Evolutionary conservation across 495 filamentous ascomycete species (phyloP).

Genomic region (Schizothecium vesticola): DNA sequence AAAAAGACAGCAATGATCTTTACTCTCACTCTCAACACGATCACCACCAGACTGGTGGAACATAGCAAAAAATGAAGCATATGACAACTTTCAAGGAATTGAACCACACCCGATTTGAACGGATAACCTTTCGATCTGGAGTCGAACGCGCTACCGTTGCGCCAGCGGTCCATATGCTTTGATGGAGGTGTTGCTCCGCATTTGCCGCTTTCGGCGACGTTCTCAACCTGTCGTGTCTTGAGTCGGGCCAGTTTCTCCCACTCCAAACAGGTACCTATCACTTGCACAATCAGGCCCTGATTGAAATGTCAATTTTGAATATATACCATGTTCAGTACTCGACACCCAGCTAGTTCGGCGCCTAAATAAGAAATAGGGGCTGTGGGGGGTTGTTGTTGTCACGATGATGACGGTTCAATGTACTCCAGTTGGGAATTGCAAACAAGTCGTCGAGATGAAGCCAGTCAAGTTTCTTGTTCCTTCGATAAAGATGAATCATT

Average conservation of each 20-base stretch:
- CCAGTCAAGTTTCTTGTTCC: background rate
- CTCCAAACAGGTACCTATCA: background rate
- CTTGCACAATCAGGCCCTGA: background rate
- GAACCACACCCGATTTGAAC: slow-evolving; percentile 16
- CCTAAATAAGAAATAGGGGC: too few species aligned
- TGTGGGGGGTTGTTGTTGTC: background rate
- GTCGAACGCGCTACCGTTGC: slow-evolving; percentile 44
- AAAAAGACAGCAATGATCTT: background rate
- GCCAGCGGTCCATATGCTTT: slow-evolving; percentile 12
- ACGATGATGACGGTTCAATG: too few species aligned
- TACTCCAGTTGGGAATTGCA: too few species aligned
- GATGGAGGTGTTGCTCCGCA: background rate
- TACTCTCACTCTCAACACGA: background rate
- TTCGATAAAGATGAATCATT: too few species aligned
- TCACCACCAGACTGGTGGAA: background rate
- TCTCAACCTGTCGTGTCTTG: background rate
- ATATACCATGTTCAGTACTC: background rate
- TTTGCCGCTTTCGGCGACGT: background rate
- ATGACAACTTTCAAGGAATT: background rate
- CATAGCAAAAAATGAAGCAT: background rate
- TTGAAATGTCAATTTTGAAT: background rate
- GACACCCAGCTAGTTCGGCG: too few species aligned
- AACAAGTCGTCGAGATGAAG: too few species aligned
- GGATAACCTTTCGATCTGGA: slow-evolving; percentile 45
- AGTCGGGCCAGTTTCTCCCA: background rate